Percentiles rank a stretch among this genome's conserved stretches.
These are phyloP conservation scores for Emmonsia crescens DNA, from an alignment of 2,329 filamentous ascomycete genomes.

Conservation along the genomic window DNA sequence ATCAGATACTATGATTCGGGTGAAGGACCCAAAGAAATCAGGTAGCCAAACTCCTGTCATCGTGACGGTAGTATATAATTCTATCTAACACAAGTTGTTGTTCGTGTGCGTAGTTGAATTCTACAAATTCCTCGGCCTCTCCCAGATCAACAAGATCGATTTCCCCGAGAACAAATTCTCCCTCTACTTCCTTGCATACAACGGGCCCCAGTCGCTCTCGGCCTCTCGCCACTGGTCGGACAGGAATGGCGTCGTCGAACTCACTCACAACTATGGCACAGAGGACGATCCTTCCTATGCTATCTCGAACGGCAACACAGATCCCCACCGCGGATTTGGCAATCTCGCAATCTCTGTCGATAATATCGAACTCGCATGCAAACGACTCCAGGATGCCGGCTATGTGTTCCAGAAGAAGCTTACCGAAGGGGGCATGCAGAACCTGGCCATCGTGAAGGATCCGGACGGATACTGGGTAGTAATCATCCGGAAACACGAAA, in stretches of 20 bases:
- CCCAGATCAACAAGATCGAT: constrained; percentile 64
- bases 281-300: constrained; percentile 73
- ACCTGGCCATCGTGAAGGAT: constrained; percentile 84
- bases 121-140: constrained; percentile 88
- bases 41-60: constrained; percentile 35
- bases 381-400: constrained; percentile 77
- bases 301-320: constrained; percentile 80
- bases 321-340: constrained; percentile 72
- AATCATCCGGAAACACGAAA: constrained; percentile 56
- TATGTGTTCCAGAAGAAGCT: constrained; percentile 95
- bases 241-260: constrained; percentile 80
- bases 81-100: background rate
- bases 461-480: constrained; percentile 69
- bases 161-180: constrained; percentile 87
- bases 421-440: constrained; percentile 71
- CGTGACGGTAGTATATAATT: background rate
- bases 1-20: constrained; percentile 60
- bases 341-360: constrained; percentile 78
- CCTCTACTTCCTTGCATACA: constrained; percentile 89
- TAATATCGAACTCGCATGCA: constrained; percentile 79
- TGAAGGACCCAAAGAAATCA: constrained; percentile 83
- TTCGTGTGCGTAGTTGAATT: constrained; percentile 56
- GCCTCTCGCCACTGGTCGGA: constrained; percentile 64
- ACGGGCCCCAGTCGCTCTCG: constrained; percentile 63
- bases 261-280: constrained; percentile 78